Conservation (phyloP, 2,329 filamentous ascomycete genomes). For the Aspergillus calidoustus region DNA sequence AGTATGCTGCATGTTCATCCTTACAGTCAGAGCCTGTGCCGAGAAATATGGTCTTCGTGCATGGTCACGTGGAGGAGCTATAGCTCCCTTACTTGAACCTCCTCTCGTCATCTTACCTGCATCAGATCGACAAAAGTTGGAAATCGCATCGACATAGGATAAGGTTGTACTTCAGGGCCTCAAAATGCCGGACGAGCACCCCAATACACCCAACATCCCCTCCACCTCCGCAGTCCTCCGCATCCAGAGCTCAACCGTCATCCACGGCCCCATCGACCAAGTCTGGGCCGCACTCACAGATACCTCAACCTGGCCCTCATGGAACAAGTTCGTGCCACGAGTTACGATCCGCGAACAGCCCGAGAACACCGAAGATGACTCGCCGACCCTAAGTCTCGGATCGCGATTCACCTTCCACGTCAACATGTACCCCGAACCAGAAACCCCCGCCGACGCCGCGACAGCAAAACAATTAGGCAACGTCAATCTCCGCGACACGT, state of each 20-base stretch:
- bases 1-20: neutral
- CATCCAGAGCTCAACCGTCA: constrained; percentile 40
- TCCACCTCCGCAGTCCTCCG: constrained; percentile 35
- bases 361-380: constrained; percentile 8
- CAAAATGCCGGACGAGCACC: constrained; percentile 16
- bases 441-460: constrained; percentile 20
- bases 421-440: constrained; percentile 43
- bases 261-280: constrained; percentile 46
- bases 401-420: constrained; percentile 52
- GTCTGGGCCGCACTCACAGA: constrained; percentile 52
- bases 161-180: neutral
- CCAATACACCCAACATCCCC: constrained; percentile 35
- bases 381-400: constrained; percentile 40
- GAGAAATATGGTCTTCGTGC: neutral
- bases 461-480: constrained; percentile 29
- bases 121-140: neutral
- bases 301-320: constrained; percentile 51
- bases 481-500: constrained; percentile 6
- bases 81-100: neutral
- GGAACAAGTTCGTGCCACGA: constrained; percentile 53
- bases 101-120: neutral
- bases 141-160: too few species aligned
- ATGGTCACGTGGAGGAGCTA: neutral
- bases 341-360: constrained; percentile 53
- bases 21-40: neutral